Conservation (phyloP, 495 filamentous ascomycete species). For the Stereocaulon alpinum region DNA sequence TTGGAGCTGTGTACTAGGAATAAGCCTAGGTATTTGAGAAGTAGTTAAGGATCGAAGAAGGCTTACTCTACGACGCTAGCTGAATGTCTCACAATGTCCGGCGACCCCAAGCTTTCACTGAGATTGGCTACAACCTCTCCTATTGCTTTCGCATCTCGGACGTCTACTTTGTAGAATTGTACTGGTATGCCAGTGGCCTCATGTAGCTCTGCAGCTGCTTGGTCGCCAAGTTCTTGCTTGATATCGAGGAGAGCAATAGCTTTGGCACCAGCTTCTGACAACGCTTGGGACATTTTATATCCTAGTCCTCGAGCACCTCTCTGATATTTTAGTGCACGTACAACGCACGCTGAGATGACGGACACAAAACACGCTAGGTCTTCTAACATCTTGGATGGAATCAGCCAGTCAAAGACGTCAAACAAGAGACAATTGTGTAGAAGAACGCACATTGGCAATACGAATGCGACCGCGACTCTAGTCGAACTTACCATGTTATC, state of each 20-base stretch:
- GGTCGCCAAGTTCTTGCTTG: constrained; percentile 61
- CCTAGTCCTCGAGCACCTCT: constrained; percentile 70
- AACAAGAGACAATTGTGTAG: too few relatives aligned
- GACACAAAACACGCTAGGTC: too few relatives aligned
- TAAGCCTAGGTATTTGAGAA: neutral
- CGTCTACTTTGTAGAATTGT: constrained; percentile 67
- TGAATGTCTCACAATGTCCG: constrained; percentile 71
- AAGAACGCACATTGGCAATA: neutral
- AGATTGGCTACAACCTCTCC: constrained; percentile 34
- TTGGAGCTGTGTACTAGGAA: constrained; percentile 40
- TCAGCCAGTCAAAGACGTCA: too few relatives aligned
- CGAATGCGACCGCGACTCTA: neutral
- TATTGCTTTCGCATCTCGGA: constrained; percentile 55
- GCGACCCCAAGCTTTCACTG: constrained; percentile 47
- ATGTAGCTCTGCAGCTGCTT: constrained; percentile 54
- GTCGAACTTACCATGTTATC: constrained; percentile 50
- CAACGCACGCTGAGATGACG: too few relatives aligned
- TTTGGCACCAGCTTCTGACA: constrained; percentile 62
- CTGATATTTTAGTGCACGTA: constrained; percentile 3
- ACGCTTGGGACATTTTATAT: constrained; percentile 64
- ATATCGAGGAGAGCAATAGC: constrained; percentile 66
- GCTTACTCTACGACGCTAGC: constrained; percentile 73
- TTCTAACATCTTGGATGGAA: neutral
- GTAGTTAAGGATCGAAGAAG: neutral
- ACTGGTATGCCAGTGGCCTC: constrained; percentile 58